These are phyloP conservation scores for Fremontodendron californicum DNA, from an alignment of 345 rosid genomes.

Conservation along the genomic window DNA sequence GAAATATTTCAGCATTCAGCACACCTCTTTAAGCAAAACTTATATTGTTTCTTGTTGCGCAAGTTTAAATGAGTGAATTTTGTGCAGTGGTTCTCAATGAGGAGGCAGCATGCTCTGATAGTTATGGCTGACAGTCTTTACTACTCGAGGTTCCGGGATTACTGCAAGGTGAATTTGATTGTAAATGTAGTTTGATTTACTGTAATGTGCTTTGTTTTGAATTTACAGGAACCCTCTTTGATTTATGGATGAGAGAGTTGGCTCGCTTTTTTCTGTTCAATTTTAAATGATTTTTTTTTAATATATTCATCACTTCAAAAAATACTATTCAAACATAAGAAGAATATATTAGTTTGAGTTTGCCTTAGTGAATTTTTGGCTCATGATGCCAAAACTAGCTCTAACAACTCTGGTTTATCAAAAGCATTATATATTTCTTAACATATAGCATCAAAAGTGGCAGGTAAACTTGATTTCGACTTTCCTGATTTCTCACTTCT, in stretches of 20 bases:
- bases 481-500: background rate
- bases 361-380: background rate
- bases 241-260: background rate
- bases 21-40: background rate
- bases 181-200: constrained; percentile 5
- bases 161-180: constrained; percentile 62
- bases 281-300: background rate
- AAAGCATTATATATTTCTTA: background rate
- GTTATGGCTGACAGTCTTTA: constrained; percentile 87
- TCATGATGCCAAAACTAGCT: background rate
- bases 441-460: background rate
- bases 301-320: background rate
- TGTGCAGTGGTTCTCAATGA: constrained; percentile 97
- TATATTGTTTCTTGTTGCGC: background rate
- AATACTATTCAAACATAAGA: background rate
- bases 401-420: background rate
- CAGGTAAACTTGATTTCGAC: background rate
- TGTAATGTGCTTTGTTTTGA: background rate
- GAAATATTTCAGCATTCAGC: constrained; percentile 2
- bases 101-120: constrained; percentile 94
- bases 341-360: background rate
- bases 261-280: background rate
- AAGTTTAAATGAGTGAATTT: constrained; percentile 19
- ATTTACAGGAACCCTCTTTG: background rate
- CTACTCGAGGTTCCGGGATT: constrained; percentile 83